Evolutionary conservation across 192 early-diverging fungal species (phyloP).

Genomic region (Gigaspora rosea): DNA sequence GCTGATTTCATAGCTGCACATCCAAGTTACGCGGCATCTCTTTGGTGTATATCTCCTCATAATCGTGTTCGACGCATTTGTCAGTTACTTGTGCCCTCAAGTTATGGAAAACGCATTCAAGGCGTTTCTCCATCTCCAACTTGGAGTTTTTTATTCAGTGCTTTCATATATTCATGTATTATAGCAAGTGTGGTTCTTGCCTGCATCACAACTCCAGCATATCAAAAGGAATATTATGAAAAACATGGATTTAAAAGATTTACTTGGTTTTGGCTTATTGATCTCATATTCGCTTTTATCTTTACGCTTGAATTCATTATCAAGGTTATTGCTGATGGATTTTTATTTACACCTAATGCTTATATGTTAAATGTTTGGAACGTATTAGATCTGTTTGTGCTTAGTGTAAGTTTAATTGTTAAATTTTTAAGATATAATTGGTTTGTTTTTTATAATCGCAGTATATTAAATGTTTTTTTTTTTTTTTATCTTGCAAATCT

Average conservation of each 20-base stretch:
- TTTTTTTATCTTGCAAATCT: too few species aligned
- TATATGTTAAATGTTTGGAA: constrained; percentile 61
- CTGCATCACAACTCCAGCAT: constrained; percentile 47
- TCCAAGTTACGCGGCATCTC: constrained; percentile 53
- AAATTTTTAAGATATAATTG: too few species aligned
- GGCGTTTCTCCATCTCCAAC: constrained; percentile 43
- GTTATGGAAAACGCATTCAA: constrained; percentile 50
- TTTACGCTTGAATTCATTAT: constrained; percentile 58
- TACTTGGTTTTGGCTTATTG: constrained; percentile 40
- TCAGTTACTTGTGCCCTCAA: constrained; percentile 52
- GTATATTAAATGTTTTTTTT: too few species aligned
- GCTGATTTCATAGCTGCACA: constrained; percentile 47
- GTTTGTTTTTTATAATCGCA: too few species aligned
- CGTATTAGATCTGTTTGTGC: constrained; percentile 60
- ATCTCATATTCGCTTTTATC: constrained; percentile 51
- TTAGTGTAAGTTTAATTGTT: not conserved
- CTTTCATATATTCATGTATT: constrained; percentile 50
- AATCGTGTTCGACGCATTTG: constrained; percentile 50
- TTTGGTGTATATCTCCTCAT: constrained; percentile 52
- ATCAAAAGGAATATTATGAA: constrained; percentile 44
- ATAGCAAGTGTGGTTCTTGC: constrained; percentile 52
- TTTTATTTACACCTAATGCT: constrained; percentile 62
- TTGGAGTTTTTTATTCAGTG: constrained; percentile 47
- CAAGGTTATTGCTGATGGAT: constrained; percentile 61
- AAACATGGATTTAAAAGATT: not conserved